Conservation (phyloP, 257 asterid genomes). For the Solanum chiquidenum region DNA sequence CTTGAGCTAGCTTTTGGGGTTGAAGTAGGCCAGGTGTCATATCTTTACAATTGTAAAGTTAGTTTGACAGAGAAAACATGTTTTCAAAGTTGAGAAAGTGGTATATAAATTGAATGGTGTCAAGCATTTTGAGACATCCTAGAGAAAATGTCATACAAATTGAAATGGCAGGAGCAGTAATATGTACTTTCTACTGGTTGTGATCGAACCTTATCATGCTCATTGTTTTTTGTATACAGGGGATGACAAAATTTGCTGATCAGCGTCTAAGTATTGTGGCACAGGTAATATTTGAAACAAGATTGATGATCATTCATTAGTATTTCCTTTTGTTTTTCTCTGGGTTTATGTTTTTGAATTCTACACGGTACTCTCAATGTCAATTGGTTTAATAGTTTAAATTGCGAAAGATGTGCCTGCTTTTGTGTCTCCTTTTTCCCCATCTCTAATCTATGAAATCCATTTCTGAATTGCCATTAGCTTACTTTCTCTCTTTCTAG, state of each 20-base stretch:
- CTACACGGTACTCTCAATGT: neutral
- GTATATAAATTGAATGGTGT: neutral
- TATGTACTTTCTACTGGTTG: neutral
- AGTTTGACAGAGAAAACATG: neutral
- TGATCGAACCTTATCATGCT: neutral
- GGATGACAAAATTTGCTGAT: slow-evolving; percentile 1
- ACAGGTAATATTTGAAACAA: slow-evolving; percentile 11
- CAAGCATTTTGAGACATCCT: neutral
- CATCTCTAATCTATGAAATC: neutral
- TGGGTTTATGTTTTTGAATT: neutral
- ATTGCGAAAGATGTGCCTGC: neutral
- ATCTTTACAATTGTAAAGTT: neutral
- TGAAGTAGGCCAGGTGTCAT: neutral
- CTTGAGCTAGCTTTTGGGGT: neutral
- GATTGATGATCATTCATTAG: neutral
- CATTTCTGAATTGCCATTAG: neutral
- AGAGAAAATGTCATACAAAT: neutral
- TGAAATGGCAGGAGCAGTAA: neutral
- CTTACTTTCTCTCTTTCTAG: slow-evolving; percentile 21
- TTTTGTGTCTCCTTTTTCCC: neutral
- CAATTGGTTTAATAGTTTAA: neutral
- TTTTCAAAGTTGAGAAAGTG: neutral
- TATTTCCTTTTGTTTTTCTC: neutral
- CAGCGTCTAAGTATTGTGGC: neutral
- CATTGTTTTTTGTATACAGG: neutral